Base-by-base conservation (phyloP, 305 asterid species). In the Fraxinus sp. region DNA sequence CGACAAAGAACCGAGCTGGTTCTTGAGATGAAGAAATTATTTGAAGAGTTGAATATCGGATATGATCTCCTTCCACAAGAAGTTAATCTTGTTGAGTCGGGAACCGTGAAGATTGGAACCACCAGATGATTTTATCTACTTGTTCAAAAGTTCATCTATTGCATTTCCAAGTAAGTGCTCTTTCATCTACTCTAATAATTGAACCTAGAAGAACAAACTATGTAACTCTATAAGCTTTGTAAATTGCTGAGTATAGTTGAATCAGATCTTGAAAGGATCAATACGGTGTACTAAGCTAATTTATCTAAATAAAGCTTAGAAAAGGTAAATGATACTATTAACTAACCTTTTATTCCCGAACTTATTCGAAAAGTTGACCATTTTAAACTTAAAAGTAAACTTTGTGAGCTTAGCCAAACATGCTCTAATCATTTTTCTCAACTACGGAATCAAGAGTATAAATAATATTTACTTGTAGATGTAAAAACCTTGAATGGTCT, bases 121-220 rank as follows among this genome's bases (percentile, higher is more conserved):
- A 18, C 79, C 68, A 78, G 79, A 88, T 91, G 88, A 88, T 68
- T 75, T 74, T 33, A 7, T 74, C 71, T 30, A 66, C 76, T 71
- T 28, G n/a, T 77, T 39, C 13, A 74, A 52, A 18, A 32, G n/a
- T 20, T 55, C 18, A 7, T 57, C 68, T 57, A 16, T 18, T 18
- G 68, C 68, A 57, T 57, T 57, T n/a, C 24, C 64, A 16, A 5
- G 68, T 18, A 57, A 57, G 11, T 57, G 68, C 68, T 6, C 24
- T 16, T n/a, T 57, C 68, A 18, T 16, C 6, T 18, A 1, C 68
- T 57, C 28, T 57, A 57, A 57, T 57, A 7, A 18, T 57, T 11
- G 16, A 44, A 44, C 52, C 16, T 10, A 10, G 14, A 11, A 44
- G 52, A 44, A 44, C 52, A 11, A 11, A 3, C 52, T 44, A 2